phyloP scores from a whole-genome alignment of 2,329 filamentous ascomycete species.

The Penicillium sp. region DNA sequence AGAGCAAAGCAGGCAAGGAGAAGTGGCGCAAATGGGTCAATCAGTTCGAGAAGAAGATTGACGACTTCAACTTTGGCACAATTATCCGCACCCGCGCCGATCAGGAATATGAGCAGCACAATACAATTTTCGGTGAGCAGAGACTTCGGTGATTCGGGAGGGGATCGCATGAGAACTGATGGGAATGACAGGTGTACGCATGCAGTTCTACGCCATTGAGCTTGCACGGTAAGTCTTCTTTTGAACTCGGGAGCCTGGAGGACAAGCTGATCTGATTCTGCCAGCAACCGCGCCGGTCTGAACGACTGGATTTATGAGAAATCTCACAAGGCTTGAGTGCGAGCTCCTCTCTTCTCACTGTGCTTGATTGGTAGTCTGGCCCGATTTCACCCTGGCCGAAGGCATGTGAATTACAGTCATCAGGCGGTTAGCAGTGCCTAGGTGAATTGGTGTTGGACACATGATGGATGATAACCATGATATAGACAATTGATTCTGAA shows the following conservation, averaged over 20 bases:
- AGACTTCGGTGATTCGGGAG: background rate
- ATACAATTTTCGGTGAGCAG: conserved; percentile 78
- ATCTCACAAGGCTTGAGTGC: conserved; percentile 44
- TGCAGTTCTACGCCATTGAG: conserved; percentile 80
- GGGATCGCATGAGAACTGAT: conserved; percentile 11
- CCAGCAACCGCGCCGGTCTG: conserved; percentile 72
- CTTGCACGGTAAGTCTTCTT: conserved; percentile 56
- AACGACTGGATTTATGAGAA: conserved; percentile 98
- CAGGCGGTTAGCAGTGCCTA: background rate
- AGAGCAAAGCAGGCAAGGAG: conserved; percentile 93
- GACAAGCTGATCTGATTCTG: conserved; percentile 7
- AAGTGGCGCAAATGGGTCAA: conserved; percentile 92
- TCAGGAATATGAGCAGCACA: conserved; percentile 78
- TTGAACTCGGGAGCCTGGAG: background rate
- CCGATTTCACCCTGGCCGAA: conserved; percentile 16
- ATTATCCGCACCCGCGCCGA: conserved; percentile 76
- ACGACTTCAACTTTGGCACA: conserved; percentile 97
- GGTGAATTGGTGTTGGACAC: background rate
- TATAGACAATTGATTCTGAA: conserved; percentile 5
- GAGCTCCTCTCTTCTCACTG: conserved; percentile 1
- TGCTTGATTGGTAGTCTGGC: conserved; percentile 8
- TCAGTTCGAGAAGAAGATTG: conserved; percentile 87
- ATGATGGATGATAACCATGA: background rate
- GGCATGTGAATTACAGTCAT: conserved; percentile 10
- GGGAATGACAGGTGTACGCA: conserved; percentile 54